Base-by-base conservation (phyloP, 2,329 filamentous ascomycete genomes). In the Thielaviopsis cerberus region DNA sequence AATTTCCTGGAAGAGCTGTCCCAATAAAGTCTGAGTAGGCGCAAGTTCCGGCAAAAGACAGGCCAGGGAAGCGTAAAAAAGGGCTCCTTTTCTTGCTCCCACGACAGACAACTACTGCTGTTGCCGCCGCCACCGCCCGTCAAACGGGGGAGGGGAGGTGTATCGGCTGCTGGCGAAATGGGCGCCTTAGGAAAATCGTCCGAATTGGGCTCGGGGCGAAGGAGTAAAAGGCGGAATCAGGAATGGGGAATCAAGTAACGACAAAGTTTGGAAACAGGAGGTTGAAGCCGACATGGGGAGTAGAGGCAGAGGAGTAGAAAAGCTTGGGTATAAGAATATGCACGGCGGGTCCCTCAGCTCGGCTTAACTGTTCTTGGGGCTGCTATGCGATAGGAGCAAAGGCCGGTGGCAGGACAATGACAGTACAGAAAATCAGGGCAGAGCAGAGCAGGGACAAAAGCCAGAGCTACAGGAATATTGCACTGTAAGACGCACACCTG, bases 261-360 rank as follows among this genome's bases (percentile, higher is more conserved):
- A 11, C 4, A 25, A 30, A 41, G 23, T 57, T 5, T 57, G 56
- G 34, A 57, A 45, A 54, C 51, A 27, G 56, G 56, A 54, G 56
- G 23, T 48, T 54, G 34, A 53, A 48, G 51, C 51, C 34, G 56
- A 48, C 56, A 57, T 57, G 51, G 50, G 51, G 50, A 26, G 20
- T 48, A 56, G 10, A 34, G 3, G 51, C 10, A 51, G 20, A 48
- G 23, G 37, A 50, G 22, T 24, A 56, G 50, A 23, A 23, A 34
- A 20, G 41, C n/a, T 3, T 48, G 41, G n/a, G 41, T 22, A 22
- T 48, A 48, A 48, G n/a, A 22, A 48, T 48, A 48, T 48, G 41
- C 41, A 48, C 41, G n/a, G 41, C 41, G 41, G 41, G 41, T 48
- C 41, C 41, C n/a, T 22, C 41, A 7, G 10, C 41, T 48, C 20